Percentiles rank a stretch among this genome's conserved stretches.
phyloP scores from a whole-genome alignment of 495 filamentous ascomycete genomes.

The Penicillium mononematosum region DNA sequence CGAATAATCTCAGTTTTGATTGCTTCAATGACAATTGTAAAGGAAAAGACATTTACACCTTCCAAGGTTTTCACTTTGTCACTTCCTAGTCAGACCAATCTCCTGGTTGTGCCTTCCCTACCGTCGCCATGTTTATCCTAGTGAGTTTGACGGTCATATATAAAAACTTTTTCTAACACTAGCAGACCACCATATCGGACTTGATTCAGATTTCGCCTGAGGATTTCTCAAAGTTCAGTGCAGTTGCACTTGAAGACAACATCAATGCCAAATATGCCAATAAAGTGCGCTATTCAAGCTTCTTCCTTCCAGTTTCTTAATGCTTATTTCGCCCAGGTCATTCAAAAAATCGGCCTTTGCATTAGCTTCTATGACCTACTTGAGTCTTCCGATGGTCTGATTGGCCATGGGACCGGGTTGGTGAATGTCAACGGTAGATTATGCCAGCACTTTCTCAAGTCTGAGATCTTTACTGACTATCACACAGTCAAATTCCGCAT shows the following conservation, averaged over 20 bases:
- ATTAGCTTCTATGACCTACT: constrained; percentile 87
- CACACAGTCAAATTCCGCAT: constrained; percentile 80
- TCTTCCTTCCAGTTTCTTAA: neutral
- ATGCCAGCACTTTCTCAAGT: neutral
- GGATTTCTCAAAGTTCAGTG: constrained; percentile 77
- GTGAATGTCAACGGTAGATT: constrained; percentile 85
- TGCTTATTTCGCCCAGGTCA: constrained; percentile 43
- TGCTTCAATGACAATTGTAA: neutral
- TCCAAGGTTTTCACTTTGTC: neutral
- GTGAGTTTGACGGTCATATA: constrained; percentile 32
- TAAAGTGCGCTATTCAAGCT: constrained; percentile 55
- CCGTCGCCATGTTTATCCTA: constrained; percentile 55
- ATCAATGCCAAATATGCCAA: constrained; percentile 96
- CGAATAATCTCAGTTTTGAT: constrained; percentile 14
- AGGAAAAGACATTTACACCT: neutral
- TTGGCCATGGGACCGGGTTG: constrained; percentile 84
- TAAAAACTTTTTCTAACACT: constrained; percentile 18
- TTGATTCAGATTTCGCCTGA: constrained; percentile 85
- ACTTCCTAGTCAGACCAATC: neutral
- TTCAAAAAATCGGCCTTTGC: constrained; percentile 84
- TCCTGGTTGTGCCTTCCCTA: neutral
- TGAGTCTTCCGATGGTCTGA: constrained; percentile 82
- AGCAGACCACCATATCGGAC: constrained; percentile 73
- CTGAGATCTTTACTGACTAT: constrained; percentile 4
- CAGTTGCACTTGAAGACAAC: constrained; percentile 81